A percentile compares a stretch with the other conserved stretches of the same genome.
phyloP scores from a whole-genome alignment of 345 rosid genomes.

The Lumnitzera racemosa region DNA sequence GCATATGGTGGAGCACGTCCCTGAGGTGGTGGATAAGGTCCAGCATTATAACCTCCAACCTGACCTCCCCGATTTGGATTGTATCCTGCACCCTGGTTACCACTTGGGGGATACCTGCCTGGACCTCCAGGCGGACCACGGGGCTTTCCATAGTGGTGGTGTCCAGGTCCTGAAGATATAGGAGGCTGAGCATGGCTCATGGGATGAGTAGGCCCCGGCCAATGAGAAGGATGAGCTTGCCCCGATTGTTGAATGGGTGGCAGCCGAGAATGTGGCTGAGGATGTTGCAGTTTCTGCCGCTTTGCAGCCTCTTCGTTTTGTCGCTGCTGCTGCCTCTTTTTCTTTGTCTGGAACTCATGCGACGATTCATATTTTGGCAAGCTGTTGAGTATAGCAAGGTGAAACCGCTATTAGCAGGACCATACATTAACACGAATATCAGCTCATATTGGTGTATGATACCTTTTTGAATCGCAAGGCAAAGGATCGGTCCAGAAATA shows the following conservation, averaged over 20 bases:
- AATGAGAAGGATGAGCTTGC: slow-evolving; percentile 23
- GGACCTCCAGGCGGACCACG: slow-evolving; percentile 36
- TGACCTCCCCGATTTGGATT: slow-evolving; percentile 28
- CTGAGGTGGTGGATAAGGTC: slow-evolving; percentile 34
- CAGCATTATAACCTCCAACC: slow-evolving; percentile 22
- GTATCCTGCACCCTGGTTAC: slow-evolving; percentile 23
- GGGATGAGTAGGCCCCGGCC: slow-evolving; percentile 37
- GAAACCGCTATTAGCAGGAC: too few species aligned
- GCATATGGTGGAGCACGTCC: slow-evolving; percentile 32
- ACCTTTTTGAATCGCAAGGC: slow-evolving; percentile 43
- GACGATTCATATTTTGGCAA: slow-evolving; percentile 38
- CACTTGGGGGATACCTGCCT: slow-evolving; percentile 25
- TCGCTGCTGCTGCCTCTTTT: slow-evolving; percentile 38
- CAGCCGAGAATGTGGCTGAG: slow-evolving; percentile 24
- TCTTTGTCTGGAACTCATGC: slow-evolving; percentile 41
- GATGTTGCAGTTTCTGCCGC: slow-evolving; percentile 34
- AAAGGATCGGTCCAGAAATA: slow-evolving; percentile 40
- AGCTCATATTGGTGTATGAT: background rate
- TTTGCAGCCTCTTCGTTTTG: slow-evolving; percentile 39
- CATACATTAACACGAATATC: too few species aligned
- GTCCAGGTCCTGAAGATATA: slow-evolving; percentile 36
- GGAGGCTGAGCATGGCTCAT: slow-evolving; percentile 35
- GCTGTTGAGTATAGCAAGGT: slow-evolving; percentile 11
- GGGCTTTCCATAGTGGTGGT: slow-evolving; percentile 43
- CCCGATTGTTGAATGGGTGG: slow-evolving; percentile 23